Conservation (phyloP, 768 basidiomycete genomes). For the Termitomyces sp. region DNA sequence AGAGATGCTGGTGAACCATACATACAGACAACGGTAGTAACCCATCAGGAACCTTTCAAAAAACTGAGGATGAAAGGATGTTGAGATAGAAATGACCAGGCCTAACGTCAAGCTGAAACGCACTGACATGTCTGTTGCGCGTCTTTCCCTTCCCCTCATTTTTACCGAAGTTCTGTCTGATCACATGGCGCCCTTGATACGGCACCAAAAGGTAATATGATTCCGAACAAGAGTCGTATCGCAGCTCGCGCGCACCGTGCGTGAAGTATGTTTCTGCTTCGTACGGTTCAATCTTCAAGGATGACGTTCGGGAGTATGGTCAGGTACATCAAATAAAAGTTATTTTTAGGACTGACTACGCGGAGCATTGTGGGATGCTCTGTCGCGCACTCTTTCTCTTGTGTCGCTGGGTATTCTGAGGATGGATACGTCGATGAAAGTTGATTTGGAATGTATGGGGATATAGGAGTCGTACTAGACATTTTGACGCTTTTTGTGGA, state of each 20-base stretch:
- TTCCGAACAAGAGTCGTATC: slow-evolving; percentile 6
- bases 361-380: slow-evolving; percentile 3
- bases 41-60: slow-evolving; percentile 10
- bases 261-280: slow-evolving; percentile 9
- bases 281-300: slow-evolving; percentile 1
- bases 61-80: background rate
- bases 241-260: slow-evolving; percentile 5
- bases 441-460: background rate
- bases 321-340: background rate
- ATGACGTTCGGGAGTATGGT: background rate
- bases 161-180: slow-evolving; percentile 7
- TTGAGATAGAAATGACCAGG: background rate
- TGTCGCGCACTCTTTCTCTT: background rate
- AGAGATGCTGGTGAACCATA: background rate
- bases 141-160: slow-evolving; percentile 2
- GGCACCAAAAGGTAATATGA: slow-evolving; percentile 4
- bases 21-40: slow-evolving; percentile 10
- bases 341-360: slow-evolving; percentile 2
- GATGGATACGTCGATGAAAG: background rate
- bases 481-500: background rate
- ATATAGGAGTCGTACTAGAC: background rate
- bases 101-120: background rate
- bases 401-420: background rate
- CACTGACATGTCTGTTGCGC: slow-evolving; percentile 6
- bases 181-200: slow-evolving; percentile 7